These are phyloP conservation scores for Ceraceosorus guamensis DNA, from an alignment of 1,284 basidiomycete species.

Conservation along the genomic window DNA sequence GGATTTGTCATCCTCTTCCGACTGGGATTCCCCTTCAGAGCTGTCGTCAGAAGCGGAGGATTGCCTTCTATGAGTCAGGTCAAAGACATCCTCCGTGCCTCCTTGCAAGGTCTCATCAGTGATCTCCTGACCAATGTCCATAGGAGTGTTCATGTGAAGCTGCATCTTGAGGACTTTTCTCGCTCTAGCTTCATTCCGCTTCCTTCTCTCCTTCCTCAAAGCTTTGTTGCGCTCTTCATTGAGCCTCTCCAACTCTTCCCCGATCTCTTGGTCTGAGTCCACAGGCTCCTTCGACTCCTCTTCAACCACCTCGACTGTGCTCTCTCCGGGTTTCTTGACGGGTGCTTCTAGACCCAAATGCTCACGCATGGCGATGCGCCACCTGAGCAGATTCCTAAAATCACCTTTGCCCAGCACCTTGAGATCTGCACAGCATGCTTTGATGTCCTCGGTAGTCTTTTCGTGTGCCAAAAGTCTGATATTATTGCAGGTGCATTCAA, in stretches of 20 bases:
- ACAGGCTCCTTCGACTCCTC: constrained; percentile 64
- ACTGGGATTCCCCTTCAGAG: constrained; percentile 45
- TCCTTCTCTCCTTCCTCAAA: constrained; percentile 71
- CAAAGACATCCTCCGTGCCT: constrained; percentile 37
- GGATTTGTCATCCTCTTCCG: constrained; percentile 52
- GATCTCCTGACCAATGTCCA: constrained; percentile 82
- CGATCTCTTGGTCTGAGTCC: constrained; percentile 58
- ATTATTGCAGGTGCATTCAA: background rate
- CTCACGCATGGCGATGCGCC: constrained; percentile 66
- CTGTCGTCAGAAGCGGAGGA: constrained; percentile 48
- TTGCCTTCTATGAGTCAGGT: constrained; percentile 14
- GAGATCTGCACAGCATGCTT: constrained; percentile 77
- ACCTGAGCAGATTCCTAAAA: constrained; percentile 87
- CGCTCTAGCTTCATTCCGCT: constrained; percentile 79
- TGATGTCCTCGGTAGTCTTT: constrained; percentile 62
- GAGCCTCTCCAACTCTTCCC: constrained; percentile 68
- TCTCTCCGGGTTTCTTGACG: constrained; percentile 18
- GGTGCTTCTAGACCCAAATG: constrained; percentile 51
- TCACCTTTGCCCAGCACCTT: constrained; percentile 97
- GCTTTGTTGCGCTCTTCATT: constrained; percentile 71
- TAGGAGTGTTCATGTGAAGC: constrained; percentile 89
- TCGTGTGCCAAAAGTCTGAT: constrained; percentile 55
- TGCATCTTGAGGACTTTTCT: constrained; percentile 91
- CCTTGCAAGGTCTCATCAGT: constrained; percentile 35
- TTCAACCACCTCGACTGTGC: constrained; percentile 24